These are phyloP conservation scores for Sporodiniella umbellata DNA, from an alignment of 371 early-diverging fungal genomes.

Conservation along the genomic window DNA sequence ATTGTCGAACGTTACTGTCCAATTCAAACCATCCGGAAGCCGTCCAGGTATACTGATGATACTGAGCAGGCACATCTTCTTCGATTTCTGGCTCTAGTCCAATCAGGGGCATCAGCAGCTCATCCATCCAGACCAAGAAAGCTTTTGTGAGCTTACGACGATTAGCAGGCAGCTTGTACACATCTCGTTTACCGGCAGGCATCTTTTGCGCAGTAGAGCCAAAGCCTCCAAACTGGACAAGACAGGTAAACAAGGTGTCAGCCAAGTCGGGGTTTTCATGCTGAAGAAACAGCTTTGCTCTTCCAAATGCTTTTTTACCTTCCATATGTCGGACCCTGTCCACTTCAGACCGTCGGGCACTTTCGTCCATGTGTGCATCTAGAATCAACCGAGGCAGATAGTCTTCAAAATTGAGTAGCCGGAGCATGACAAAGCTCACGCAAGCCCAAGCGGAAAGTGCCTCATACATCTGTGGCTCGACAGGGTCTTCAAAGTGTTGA, in stretches of 20 bases:
- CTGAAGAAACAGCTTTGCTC: conserved; percentile 26
- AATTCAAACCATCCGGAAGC: conserved; percentile 43
- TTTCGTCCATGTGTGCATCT: conserved; percentile 30
- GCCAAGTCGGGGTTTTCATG: conserved; percentile 25
- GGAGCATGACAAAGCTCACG: conserved; percentile 28
- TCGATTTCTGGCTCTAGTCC: conserved; percentile 25
- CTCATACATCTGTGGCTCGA: conserved; percentile 21
- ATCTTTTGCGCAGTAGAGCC: conserved; percentile 6
- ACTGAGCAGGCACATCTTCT: conserved; percentile 13
- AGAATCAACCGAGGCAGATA: conserved; percentile 32
- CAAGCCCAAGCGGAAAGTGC: conserved; percentile 33
- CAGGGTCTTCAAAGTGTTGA: conserved; percentile 25
- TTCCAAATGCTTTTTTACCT: conserved; percentile 23
- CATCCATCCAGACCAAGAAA: conserved; percentile 48
- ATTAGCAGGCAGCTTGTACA: conserved; percentile 26
- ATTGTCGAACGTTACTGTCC: conserved; percentile 34
- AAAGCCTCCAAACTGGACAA: conserved; percentile 25
- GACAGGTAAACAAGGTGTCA: conserved; percentile 19
- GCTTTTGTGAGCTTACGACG: conserved; percentile 33
- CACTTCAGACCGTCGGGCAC: conserved; percentile 20
- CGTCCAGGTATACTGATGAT: conserved; percentile 1
- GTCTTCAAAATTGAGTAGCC: conserved; percentile 38
- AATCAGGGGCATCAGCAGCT: conserved; percentile 34
- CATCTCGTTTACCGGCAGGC: conserved; percentile 19
- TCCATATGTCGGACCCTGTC: conserved; percentile 13